Evolutionary conservation across 148 eudicot genomes (phyloP), one percentile per base, ranked within the genome.

Genomic region (Selenicereus undatus): DNA sequence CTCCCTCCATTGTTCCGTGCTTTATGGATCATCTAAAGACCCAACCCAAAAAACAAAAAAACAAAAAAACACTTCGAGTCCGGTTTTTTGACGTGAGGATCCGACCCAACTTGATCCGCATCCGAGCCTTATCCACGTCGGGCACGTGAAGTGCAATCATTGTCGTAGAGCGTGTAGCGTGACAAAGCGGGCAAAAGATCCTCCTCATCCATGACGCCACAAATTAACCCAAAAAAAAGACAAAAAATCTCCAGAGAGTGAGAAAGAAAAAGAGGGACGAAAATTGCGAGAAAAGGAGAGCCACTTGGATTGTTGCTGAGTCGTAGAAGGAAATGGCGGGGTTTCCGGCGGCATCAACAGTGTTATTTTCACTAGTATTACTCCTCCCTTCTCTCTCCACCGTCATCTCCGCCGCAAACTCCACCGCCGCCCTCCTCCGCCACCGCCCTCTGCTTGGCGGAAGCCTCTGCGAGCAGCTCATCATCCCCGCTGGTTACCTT

Each of bases 381-480:
- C 48, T 75, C 48, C 50, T 85, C 27, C 36, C 78, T 74, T 69
- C 58, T 62, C 76, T 82, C 81, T 70, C 77, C 50, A 42, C 82
- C 43, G 8, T 62, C 76, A 18, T 76, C 68, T 58, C 82, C 78
- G 78, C 82, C 83, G 77, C 42, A 27, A 80, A 75, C 81, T 45
- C 81, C 75, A 8, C 83, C 90, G 74, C 69, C 78, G 26, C 52
- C 39, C 51, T 83, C 35, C 83, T 68, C 48, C 22, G 35, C 75
- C 66, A 75, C 80, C 89, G 87, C 16, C 72, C 74, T 12, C 78
- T 80, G 2, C 83, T 51, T 62, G 71, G 32, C n/a, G 81, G 73
- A 24, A 88, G 91, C 54, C 90, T 95, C 50, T 95, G 99, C 71
- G 78, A 78, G 51, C 83, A 84, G 29, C 90, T 95, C 84, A 88